Base-by-base conservation (phyloP, 768 basidiomycete genomes). In the Suillus tomentosus region DNA sequence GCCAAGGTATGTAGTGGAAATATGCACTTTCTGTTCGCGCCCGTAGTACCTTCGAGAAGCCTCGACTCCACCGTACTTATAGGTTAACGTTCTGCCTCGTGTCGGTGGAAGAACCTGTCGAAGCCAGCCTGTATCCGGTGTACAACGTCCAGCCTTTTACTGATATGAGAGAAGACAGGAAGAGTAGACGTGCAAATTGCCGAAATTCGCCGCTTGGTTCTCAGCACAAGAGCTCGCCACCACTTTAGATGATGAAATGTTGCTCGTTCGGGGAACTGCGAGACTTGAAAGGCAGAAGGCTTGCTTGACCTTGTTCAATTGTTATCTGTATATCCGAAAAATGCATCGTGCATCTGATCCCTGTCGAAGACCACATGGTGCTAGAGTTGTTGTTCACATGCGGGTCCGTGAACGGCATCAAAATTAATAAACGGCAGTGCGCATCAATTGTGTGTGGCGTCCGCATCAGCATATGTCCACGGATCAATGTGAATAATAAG, bases 331-430 rank as follows among this genome's bases (percentile, higher is more conserved):
- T 8, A 53, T 53, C 27, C 31, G 19, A 57, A n/a, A 22, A 39
- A 15, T 39, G 55, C 37, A 24, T 10, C 24, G 17, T 17, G n/a
- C 11, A 22, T 37, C 55, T 56, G 36, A 14, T 56, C 22, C 14
- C 9, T 27, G 11, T 27, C 17, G 39, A 19, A 15, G 9, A 47
- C 65, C 61, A 31, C 54, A 62, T 67, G 53, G 39, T 60, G 42
- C 59, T 34, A 6, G n/a, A 17, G 37, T 42, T 60, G 40, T 62
- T 40, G 36, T 34, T 55, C 43, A 56, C 62, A 36, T 40, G 64
- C 65, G 67, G 72, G 57, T 55, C 70, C 65, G 68, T 64, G 51
- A 15, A 63, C 62, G 67, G 62, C 50, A 22, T 64, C 39, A 37
- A 37, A 37, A 68, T 58, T 54, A 62, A 55, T 55, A 6, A 61